These are phyloP conservation scores for Colletotrichum sp. DNA, from an alignment of 2,329 filamentous ascomycete species.

Conservation along the genomic window DNA sequence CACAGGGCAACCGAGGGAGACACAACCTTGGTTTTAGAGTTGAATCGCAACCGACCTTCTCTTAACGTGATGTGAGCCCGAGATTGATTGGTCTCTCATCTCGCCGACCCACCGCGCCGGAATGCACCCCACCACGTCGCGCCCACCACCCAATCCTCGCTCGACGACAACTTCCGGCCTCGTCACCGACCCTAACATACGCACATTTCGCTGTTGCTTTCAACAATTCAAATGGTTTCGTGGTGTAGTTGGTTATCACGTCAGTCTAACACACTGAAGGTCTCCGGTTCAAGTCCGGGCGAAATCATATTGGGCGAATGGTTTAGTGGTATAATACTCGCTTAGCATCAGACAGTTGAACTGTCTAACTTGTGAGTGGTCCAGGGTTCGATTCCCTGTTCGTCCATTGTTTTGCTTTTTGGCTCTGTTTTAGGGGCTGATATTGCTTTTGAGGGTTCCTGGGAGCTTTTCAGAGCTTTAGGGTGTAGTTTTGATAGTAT, in stretches of 20 bases:
- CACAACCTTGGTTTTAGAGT: neutral
- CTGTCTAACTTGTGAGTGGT: neutral
- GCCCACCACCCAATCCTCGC: neutral
- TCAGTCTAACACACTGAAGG: slow-evolving; percentile 46
- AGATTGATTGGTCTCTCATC: neutral
- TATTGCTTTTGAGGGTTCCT: neutral
- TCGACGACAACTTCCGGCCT: neutral
- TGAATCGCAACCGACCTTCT: neutral
- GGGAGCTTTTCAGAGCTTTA: neutral
- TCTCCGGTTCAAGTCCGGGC: slow-evolving; percentile 23
- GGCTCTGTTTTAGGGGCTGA: neutral
- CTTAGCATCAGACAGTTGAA: neutral
- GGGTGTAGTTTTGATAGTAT: neutral
- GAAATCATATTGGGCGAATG: slow-evolving; percentile 17
- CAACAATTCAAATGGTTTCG: slow-evolving; percentile 6
- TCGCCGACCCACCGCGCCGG: slow-evolving; percentile 2
- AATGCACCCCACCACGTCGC: neutral
- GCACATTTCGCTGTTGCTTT: fast-evolving
- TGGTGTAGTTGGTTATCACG: slow-evolving; percentile 52
- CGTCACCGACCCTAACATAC: neutral
- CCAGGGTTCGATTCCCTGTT: slow-evolving; percentile 22
- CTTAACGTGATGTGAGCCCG: neutral
- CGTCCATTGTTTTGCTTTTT: neutral
- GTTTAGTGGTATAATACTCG: slow-evolving; percentile 22
- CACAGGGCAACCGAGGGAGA: neutral